These are phyloP conservation scores for Schwanniomyces etchellsii DNA, from an alignment of 1,139 yeast species.

Conservation along the genomic window DNA sequence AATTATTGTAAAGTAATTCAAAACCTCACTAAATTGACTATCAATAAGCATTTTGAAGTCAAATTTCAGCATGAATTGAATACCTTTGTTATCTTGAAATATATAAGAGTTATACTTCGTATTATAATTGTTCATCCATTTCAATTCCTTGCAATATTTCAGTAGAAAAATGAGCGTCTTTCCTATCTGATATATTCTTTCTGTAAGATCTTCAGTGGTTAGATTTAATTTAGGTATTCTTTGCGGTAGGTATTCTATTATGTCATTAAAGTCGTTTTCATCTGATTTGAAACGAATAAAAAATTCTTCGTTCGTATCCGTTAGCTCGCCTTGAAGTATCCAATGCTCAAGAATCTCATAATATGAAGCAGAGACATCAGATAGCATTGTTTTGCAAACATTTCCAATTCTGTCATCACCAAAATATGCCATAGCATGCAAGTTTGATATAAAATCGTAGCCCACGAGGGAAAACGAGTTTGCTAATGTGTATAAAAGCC, in stretches of 20 bases:
- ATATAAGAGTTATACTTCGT: slow-evolving; percentile 31
- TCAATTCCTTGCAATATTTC: slow-evolving; percentile 47
- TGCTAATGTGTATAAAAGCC: slow-evolving; percentile 48
- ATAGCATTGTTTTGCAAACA: slow-evolving; percentile 42
- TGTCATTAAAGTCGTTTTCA: slow-evolving; percentile 29
- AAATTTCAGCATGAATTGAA: slow-evolving; percentile 26
- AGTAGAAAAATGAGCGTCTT: slow-evolving; percentile 67
- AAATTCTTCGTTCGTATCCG: slow-evolving; percentile 57
- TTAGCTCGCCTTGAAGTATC: slow-evolving; percentile 64
- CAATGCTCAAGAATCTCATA: slow-evolving; percentile 58
- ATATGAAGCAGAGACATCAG: slow-evolving; percentile 53
- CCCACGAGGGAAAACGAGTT: slow-evolving; percentile 39
- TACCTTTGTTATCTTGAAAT: slow-evolving; percentile 22
- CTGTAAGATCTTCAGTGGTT: slow-evolving; percentile 33
- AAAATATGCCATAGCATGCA: slow-evolving; percentile 48
- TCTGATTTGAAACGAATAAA: slow-evolving; percentile 45
- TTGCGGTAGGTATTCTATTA: slow-evolving; percentile 25
- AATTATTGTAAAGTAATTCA: slow-evolving; percentile 46
- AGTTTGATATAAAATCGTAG: slow-evolving; percentile 49
- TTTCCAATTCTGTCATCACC: slow-evolving; percentile 55
- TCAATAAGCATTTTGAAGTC: slow-evolving; percentile 31
- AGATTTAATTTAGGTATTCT: slow-evolving; percentile 60
- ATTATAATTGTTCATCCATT: slow-evolving; percentile 34
- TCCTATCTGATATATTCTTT: slow-evolving; percentile 69
- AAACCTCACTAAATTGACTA: slow-evolving; percentile 52